Conservation (phyloP, 345 rosid species). For the Conringia planisiliqua region DNA sequence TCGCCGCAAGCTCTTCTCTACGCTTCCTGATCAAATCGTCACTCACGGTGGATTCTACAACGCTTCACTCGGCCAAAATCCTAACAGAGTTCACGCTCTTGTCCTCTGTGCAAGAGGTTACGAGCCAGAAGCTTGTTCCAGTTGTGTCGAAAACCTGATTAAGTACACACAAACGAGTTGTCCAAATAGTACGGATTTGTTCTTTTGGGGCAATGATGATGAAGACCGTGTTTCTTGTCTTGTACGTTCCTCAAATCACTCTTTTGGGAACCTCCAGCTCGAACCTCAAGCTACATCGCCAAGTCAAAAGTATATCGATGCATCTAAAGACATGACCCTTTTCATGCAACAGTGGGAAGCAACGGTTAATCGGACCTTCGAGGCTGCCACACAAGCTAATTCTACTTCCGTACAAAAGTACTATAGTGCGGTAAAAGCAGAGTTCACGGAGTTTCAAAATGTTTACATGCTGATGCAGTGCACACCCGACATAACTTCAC, state of each 20-base stretch:
- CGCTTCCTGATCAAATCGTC: background rate
- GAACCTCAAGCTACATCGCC: background rate
- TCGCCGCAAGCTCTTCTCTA: background rate
- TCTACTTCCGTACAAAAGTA: background rate
- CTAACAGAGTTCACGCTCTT: background rate
- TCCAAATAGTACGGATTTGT: background rate
- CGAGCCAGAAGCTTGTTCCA: background rate
- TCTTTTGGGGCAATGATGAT: background rate
- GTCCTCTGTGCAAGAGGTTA: background rate
- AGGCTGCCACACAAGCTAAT: background rate
- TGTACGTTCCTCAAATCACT: background rate
- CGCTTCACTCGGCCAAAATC: background rate
- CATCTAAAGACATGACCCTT: background rate
- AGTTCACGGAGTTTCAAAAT: background rate
- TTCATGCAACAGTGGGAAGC: background rate
- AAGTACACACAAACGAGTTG: background rate
- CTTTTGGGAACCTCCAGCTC: background rate
- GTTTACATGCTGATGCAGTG: constrained; percentile 9
- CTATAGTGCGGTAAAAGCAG: background rate
- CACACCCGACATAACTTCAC: background rate
- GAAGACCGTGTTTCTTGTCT: background rate
- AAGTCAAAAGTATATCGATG: background rate
- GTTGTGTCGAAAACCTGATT: background rate
- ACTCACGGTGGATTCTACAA: background rate
- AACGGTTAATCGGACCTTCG: background rate